Conservation (phyloP, 2,329 filamentous ascomycete genomes). For the Microcyclospora tardicrescens region DNA sequence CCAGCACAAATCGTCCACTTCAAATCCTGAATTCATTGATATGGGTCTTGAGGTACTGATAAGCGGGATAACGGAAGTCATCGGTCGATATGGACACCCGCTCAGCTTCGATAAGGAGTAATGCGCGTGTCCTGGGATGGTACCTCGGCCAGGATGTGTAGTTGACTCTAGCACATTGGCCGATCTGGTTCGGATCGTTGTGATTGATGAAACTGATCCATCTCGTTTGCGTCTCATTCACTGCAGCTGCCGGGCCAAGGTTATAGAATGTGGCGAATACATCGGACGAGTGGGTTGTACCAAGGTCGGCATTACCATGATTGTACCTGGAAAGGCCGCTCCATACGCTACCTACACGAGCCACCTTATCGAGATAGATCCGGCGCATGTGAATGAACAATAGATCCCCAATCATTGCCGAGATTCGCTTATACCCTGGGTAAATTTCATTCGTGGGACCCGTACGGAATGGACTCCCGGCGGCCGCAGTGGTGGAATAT, state of each 20-base stretch:
- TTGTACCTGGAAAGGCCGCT: not conserved
- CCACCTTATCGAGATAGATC: not conserved
- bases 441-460: not conserved
- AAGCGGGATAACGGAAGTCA: too few species aligned
- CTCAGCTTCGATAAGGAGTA: too few species aligned
- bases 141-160: too few species aligned
- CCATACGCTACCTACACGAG: not conserved
- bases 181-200: not conserved
- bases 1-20: too few species aligned
- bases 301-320: not conserved
- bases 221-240: too few species aligned
- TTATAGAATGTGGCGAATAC: not conserved
- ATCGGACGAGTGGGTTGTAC: not conserved
- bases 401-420: not conserved
- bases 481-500: not conserved
- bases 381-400: not conserved
- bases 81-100: too few species aligned
- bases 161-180: too few species aligned
- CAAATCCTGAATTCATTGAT: too few species aligned
- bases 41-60: too few species aligned
- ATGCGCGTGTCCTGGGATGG: too few species aligned
- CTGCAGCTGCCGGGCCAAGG: not conserved
- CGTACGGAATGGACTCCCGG: not conserved
- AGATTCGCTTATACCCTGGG: not conserved
- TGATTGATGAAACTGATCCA: not conserved